phyloP scores from a whole-genome alignment of 1,284 basidiomycete genomes.

The Ustilago lituana region DNA sequence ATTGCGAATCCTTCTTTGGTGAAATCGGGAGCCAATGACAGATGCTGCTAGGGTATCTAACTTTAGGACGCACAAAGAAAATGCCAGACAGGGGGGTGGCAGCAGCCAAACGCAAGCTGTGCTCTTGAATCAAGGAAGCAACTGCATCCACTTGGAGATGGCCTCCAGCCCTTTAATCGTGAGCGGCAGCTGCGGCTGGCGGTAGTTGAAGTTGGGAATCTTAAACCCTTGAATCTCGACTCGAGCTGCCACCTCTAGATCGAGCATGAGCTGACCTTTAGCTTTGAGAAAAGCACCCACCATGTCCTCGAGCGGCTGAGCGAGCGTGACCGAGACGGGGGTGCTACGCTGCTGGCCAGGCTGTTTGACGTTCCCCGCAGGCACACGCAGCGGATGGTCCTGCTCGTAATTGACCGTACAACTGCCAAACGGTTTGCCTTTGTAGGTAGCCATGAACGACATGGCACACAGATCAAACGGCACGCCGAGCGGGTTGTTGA shows the following conservation, averaged over 20 bases:
- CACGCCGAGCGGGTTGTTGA: conserved; percentile 57
- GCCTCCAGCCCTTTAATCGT: conserved; percentile 49
- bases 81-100: too few relatives aligned
- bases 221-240: conserved; percentile 53
- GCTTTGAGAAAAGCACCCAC: conserved; percentile 53
- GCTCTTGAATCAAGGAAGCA: conserved; percentile 32
- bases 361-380: conserved; percentile 38
- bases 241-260: conserved; percentile 48
- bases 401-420: conserved; percentile 31
- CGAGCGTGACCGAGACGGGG: conserved; percentile 40
- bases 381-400: conserved; percentile 36
- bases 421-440: conserved; percentile 51
- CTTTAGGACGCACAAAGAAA: too few relatives aligned
- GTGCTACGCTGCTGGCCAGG: conserved; percentile 34
- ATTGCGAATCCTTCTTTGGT: too few relatives aligned
- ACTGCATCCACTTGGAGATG: conserved; percentile 50
- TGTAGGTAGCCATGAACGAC: conserved; percentile 51
- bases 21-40: too few relatives aligned
- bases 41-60: background rate
- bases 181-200: conserved; percentile 50
- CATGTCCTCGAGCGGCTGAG: conserved; percentile 50
- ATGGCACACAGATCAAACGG: conserved; percentile 50
- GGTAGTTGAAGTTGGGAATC: conserved; percentile 52
- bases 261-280: conserved; percentile 52
- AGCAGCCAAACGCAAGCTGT: too few relatives aligned